Evolutionary conservation across 352 stramenopile species (phyloP).

Genomic region (Pythium aquatile): DNA sequence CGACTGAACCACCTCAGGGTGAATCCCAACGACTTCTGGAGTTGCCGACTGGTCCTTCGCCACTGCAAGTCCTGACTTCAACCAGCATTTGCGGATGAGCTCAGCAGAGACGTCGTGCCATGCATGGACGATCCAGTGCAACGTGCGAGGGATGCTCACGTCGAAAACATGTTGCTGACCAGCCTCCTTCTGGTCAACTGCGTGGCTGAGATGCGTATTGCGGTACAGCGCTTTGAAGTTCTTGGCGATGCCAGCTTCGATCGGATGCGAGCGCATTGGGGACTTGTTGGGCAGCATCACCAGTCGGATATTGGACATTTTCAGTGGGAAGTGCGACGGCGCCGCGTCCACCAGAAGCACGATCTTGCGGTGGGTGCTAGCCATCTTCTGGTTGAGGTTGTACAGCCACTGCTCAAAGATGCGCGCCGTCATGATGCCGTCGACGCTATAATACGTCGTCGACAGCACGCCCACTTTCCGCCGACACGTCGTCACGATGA

Average conservation of each 20-base stretch:
- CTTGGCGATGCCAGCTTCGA: constrained; percentile 16
- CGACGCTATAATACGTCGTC: constrained; percentile 16
- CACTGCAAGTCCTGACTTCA: neutral
- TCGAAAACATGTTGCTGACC: constrained; percentile 10
- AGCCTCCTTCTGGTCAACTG: constrained; percentile 21
- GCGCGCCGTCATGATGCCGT: constrained; percentile 20
- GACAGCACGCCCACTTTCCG: constrained; percentile 13
- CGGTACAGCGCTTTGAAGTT: constrained; percentile 25
- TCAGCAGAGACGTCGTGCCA: constrained; percentile 21
- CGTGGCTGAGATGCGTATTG: constrained; percentile 23
- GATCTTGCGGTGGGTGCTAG: constrained; percentile 11
- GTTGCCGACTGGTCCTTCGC: too few species aligned
- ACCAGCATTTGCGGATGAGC: constrained; percentile 17
- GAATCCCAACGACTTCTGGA: neutral
- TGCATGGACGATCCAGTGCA: constrained; percentile 24
- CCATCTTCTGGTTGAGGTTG: constrained; percentile 27
- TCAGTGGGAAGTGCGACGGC: constrained; percentile 19
- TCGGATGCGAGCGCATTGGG: constrained; percentile 2
- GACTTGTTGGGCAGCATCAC: constrained; percentile 3
- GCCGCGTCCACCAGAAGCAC: constrained; percentile 7
- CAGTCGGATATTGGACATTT: constrained; percentile 19
- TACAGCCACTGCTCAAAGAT: constrained; percentile 28
- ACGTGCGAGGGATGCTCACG: constrained; percentile 16
- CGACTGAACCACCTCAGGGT: constrained; percentile 22
- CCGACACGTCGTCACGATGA: constrained; percentile 16